These are phyloP conservation scores for Apodospora peruviana DNA, from an alignment of 495 filamentous ascomycete species.

Conservation along the genomic window DNA sequence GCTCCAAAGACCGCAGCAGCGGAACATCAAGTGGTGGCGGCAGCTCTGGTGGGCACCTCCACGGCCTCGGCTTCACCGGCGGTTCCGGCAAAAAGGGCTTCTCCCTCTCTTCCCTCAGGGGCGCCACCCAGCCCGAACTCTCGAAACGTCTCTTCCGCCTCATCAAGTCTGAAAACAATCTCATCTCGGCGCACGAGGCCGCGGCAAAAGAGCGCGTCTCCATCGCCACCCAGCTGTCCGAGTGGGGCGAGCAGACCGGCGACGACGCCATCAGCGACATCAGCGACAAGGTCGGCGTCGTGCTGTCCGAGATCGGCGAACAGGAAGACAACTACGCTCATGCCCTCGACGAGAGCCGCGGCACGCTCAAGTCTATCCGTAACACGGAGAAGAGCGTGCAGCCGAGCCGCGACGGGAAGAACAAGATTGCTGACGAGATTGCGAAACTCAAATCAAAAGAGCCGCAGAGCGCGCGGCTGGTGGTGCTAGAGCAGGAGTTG, in stretches of 20 bases:
- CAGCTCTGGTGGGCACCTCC: conserved; percentile 31
- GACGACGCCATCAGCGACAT: conserved; percentile 86
- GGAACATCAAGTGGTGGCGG: conserved; percentile 30
- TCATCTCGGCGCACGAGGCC: conserved; percentile 74
- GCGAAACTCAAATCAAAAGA: conserved; percentile 84
- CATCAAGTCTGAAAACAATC: conserved; percentile 86
- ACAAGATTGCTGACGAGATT: conserved; percentile 86
- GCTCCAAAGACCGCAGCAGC: conserved; percentile 23
- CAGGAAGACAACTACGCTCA: conserved; percentile 86
- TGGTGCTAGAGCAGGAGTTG: conserved; percentile 88
- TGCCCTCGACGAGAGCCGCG: conserved; percentile 76
- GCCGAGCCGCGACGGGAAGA: conserved; percentile 77
- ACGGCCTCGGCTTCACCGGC: conserved; percentile 15
- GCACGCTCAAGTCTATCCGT: conserved; percentile 78
- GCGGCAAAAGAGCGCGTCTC: conserved; percentile 75
- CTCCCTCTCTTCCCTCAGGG: conserved; percentile 75
- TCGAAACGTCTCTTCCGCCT: conserved; percentile 79
- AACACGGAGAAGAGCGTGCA: conserved; percentile 93
- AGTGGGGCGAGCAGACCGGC: conserved; percentile 87
- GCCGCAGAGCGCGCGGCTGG: conserved; percentile 66
- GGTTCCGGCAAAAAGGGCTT: conserved; percentile 54
- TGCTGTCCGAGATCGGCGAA: conserved; percentile 84
- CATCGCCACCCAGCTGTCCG: conserved; percentile 85
- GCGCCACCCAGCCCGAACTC: conserved; percentile 74
- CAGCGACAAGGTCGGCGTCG: conserved; percentile 87